These are phyloP conservation scores for Aspergillus nidulans DNA, from an alignment of 495 filamentous ascomycete species.

Conservation along the genomic window DNA sequence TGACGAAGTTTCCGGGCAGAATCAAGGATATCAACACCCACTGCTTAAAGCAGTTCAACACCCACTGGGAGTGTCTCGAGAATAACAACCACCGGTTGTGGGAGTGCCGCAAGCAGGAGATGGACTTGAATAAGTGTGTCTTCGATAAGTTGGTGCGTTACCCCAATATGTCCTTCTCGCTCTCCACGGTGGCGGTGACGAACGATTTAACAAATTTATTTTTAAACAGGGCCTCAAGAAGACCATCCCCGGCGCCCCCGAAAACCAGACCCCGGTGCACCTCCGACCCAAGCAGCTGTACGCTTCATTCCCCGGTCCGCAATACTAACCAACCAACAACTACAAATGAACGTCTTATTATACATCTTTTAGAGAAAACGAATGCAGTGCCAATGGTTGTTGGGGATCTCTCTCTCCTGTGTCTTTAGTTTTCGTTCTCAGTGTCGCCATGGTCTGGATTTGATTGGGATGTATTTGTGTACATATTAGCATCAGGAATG, in stretches of 20 bases:
- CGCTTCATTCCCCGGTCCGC: slow-evolving; percentile 46
- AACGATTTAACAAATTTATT: too few species aligned
- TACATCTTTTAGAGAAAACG: slow-evolving; percentile 3
- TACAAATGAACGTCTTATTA: background rate
- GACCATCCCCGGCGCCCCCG: slow-evolving; percentile 77
- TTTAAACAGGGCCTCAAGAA: slow-evolving; percentile 75
- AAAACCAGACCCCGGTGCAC: slow-evolving; percentile 75
- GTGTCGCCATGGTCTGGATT: slow-evolving; percentile 14
- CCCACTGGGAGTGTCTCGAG: slow-evolving; percentile 93
- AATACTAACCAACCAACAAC: slow-evolving; percentile 27
- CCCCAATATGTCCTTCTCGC: background rate
- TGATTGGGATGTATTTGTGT: slow-evolving; percentile 35
- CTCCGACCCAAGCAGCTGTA: slow-evolving; percentile 74
- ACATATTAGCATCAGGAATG: slow-evolving; percentile 39
- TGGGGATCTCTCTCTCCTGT: background rate
- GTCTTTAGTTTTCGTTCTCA: slow-evolving; percentile 21
- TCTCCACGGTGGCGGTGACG: too few species aligned
- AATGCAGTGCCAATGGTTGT: slow-evolving; percentile 1
- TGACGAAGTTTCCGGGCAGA: slow-evolving; percentile 38
- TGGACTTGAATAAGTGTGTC: slow-evolving; percentile 85
- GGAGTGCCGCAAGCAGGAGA: slow-evolving; percentile 76
- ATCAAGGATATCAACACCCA: slow-evolving; percentile 94
- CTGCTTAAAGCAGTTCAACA: slow-evolving; percentile 85
- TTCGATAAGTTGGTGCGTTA: slow-evolving; percentile 85
- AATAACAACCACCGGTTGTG: slow-evolving; percentile 96